Conservation (phyloP, 2,329 filamentous ascomycete genomes). For the Nemania sp. region DNA sequence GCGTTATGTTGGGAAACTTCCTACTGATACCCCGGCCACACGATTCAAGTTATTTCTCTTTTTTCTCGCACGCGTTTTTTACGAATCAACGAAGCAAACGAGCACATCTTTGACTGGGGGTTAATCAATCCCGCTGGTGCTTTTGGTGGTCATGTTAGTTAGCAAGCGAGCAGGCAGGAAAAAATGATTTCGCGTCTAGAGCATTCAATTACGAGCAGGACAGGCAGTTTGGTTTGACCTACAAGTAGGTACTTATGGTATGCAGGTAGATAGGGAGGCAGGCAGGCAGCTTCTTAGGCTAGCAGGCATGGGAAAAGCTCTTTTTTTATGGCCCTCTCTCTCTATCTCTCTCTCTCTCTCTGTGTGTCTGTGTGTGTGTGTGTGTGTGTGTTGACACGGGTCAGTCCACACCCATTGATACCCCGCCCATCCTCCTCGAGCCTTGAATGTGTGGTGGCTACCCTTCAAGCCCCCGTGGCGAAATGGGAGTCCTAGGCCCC, state of each 20-base stretch:
- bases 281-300: background rate
- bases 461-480: no score
- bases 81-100: constrained; percentile 14
- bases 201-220: background rate
- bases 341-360: no score
- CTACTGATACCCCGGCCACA: background rate
- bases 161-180: background rate
- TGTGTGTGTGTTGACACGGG: no score
- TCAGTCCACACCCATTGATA: no score
- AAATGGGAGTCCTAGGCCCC: no score
- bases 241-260: no score
- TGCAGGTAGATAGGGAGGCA: background rate
- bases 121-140: background rate
- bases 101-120: constrained; percentile 1
- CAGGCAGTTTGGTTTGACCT: background rate
- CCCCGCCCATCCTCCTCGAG: no score
- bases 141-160: background rate
- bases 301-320: constrained; percentile 13
- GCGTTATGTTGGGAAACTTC: background rate
- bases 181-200: background rate
- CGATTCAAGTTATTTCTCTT: background rate
- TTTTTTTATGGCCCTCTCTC: no score
- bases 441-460: no score
- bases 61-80: background rate
- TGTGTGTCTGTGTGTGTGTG: no score